phyloP scores from a whole-genome alignment of 2,329 filamentous ascomycete genomes.

The Penicillium sp. region DNA sequence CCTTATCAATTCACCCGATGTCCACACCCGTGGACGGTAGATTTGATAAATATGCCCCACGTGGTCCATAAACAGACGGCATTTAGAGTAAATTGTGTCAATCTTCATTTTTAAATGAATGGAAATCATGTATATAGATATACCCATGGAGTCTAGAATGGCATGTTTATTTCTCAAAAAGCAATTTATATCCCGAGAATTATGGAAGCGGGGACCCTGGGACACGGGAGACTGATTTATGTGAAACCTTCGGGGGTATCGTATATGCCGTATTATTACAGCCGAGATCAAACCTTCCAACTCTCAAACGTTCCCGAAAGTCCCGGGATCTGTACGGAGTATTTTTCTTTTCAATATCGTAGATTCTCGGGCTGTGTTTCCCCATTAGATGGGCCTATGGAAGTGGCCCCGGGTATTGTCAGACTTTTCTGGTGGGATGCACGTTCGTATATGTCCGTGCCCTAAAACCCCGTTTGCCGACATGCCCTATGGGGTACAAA shows the following conservation, averaged over 20 bases:
- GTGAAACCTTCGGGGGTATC: slow-evolving; percentile 2
- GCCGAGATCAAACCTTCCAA: not conserved
- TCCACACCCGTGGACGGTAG: not conserved
- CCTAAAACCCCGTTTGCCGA: not conserved
- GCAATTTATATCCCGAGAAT: slow-evolving; percentile 4
- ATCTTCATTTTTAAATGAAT: not conserved
- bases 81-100: not conserved
- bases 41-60: not conserved
- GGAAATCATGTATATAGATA: not conserved
- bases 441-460: not conserved
- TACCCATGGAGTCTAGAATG: not conserved
- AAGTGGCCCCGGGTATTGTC: not conserved
- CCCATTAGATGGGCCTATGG: not conserved
- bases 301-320: not conserved
- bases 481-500: not conserved
- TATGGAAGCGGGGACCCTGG: not conserved
- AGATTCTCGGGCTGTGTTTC: not conserved
- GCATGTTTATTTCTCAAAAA: not conserved
- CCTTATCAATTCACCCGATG: not conserved
- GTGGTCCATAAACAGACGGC: not conserved
- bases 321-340: not conserved
- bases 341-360: not conserved
- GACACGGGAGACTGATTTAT: slow-evolving; percentile 1
- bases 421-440: not conserved
- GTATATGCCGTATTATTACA: not conserved